Evolutionary conservation across 2,329 filamentous ascomycete genomes (phyloP).

Genomic region (Aureobasidium sp.): DNA sequence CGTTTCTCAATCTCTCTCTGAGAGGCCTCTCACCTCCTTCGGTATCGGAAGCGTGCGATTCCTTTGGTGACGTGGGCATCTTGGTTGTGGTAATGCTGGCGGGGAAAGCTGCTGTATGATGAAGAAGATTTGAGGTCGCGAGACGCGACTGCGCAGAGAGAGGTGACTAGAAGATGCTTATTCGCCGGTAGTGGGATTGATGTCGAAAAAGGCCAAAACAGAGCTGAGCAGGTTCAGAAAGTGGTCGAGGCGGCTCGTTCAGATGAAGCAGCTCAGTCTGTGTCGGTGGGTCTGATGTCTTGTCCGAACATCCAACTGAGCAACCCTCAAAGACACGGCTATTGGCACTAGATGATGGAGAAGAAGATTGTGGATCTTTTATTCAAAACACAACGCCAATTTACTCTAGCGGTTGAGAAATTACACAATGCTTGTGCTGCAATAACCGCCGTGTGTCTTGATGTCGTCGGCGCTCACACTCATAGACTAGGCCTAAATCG

Average conservation of each 20-base stretch:
- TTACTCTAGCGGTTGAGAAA: neutral
- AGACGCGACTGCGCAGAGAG: neutral
- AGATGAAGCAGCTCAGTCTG: constrained; percentile 4
- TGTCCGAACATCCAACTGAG: neutral
- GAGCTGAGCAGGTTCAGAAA: neutral
- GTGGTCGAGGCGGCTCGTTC: constrained; percentile 6
- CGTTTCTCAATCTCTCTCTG: constrained; percentile 55
- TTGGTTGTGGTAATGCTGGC: neutral
- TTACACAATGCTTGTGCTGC: neutral
- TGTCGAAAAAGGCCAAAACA: neutral
- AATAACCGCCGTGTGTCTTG: neutral
- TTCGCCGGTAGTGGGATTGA: neutral
- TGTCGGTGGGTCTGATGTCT: constrained; percentile 5
- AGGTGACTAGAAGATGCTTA: neutral
- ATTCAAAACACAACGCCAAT: neutral
- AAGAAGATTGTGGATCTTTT: neutral
- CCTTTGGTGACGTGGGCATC: constrained; percentile 24
- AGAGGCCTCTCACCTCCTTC: constrained; percentile 50
- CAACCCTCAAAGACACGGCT: neutral
- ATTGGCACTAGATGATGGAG: neutral
- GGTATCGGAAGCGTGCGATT: constrained; percentile 29
- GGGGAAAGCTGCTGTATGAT: neutral
- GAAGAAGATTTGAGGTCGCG: neutral
- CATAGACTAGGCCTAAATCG: neutral
- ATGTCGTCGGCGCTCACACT: neutral